Base-by-base conservation (phyloP, 768 basidiomycete species). In the Naematelia encephala region DNA sequence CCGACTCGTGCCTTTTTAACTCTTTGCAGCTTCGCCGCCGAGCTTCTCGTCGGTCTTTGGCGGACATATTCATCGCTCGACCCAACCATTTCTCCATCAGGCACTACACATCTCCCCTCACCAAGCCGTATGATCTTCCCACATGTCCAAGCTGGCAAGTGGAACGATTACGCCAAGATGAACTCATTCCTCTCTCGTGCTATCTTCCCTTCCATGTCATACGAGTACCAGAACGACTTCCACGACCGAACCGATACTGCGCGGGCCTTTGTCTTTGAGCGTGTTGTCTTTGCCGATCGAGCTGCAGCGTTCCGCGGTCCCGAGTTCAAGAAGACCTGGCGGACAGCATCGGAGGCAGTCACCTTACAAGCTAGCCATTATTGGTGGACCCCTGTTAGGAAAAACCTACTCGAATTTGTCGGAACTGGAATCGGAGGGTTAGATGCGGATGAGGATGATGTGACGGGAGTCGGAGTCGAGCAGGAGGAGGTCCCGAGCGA, bases 11-110 rank as follows among this genome's bases (percentile, higher is more conserved):
- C 51, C n/a, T 8, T 21, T 11, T 30, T 16, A n/a, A 34, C 23
- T 27, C 22, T 14, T 22, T 30, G 12, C 53, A 69, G 71, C 70
- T 92, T 89, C 84, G 84, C 87, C 28, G 91, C 92, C 3, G 92
- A 97, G 72, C 83, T 92, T 19, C 87, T 89, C 79, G 90, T 90
- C 63, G 92, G 92, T 42, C 84, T 93, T 66, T 94, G 92, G 92
- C 83, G 90, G 5, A 86, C 91, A 0, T 94, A 93, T 75, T 83
- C 90, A 29, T 85, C 89, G 1, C 80, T 94, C 11, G 90, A 92
- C 73, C 82, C 84, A 1, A 77, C 76, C 21, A 91, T 93, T 52
- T 77, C 84, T 1, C 64, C 83, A 0, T 78, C 81, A 46, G 91
- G 90, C 5, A 82, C 82, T 48, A 89, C 90, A 0, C 76, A 80